Base-by-base conservation (phyloP, 225 moss, liverwort and hornwort species). In the Takakia lepidozioides region DNA sequence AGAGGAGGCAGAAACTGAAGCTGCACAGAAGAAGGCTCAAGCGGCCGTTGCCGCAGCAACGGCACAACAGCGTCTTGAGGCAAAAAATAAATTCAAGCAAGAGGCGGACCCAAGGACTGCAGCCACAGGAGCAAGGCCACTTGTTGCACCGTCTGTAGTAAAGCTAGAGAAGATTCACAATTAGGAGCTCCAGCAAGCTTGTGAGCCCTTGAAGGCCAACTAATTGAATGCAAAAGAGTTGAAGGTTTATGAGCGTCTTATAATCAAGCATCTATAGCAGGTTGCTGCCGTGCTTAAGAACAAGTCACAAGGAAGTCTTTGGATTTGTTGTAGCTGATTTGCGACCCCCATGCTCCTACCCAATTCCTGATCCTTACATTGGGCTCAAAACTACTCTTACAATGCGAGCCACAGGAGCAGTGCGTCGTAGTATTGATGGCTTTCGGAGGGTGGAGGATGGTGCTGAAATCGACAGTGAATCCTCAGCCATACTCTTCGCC, bases 231-330 rank as follows among this genome's bases (percentile, higher is more conserved):
- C 35, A 26, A 82, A 95, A 91, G 84, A 83, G 38, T 62, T 87
- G 26, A 98, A 85, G 67, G 63, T 56, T 21, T 83, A 68, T 35
- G 91, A 98, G 67, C 75, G 90, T 69, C 80, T 71, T 40, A 38
- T 91, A 20, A 74, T 85, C 56, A 91, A 91, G 63, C 69, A 75
- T 64, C 45, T 98, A 35, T 91, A 98, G 48, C 95, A 98, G 69
- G 66, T 98, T 49, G 77, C 87, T 65, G 91, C 84, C 11, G 91
- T n/a, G n/a, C 95, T 27, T 84, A 85, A 60, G 77, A 87, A 55
- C 95, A 98, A 91, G 95, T 98, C 92, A 92, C 87, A 59, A 80
- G 48, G 20, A 93, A 88, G 55, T 76, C 88, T 37, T 66, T 73
- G 48, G 86, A 86, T 19, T 51, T 93, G 61, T 62, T 88, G 38